phyloP scores from a whole-genome alignment of 495 filamentous ascomycete genomes.

The Aspergillus hancockii region DNA sequence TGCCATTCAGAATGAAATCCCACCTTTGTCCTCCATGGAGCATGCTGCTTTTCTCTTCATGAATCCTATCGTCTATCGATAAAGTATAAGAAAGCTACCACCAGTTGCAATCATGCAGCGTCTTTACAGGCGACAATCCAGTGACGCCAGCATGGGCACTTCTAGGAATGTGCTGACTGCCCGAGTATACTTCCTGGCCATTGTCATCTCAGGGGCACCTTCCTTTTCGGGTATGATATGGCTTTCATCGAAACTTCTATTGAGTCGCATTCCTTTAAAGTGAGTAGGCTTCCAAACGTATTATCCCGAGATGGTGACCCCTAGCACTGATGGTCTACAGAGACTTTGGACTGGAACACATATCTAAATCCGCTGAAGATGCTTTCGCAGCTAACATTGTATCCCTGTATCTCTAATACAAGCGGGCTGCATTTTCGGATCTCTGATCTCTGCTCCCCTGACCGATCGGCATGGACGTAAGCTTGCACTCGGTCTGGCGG shows the following conservation, averaged over 20 bases:
- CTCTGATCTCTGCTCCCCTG: constrained; percentile 12
- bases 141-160: background rate
- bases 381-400: constrained; percentile 21
- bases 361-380: constrained; percentile 13
- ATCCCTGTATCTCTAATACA: constrained; percentile 15
- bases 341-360: constrained; percentile 14
- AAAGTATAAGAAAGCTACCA: background rate
- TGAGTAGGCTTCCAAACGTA: background rate
- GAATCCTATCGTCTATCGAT: background rate
- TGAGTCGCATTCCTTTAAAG: constrained; percentile 15
- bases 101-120: background rate
- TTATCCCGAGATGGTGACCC: no score
- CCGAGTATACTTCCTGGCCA: constrained; percentile 20
- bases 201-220: constrained; percentile 23
- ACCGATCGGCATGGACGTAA: constrained; percentile 15
- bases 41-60: background rate
- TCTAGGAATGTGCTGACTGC: background rate
- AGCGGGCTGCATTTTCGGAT: constrained; percentile 19
- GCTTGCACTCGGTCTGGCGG: constrained; percentile 8
- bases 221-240: constrained; percentile 24
- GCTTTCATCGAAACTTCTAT: constrained; percentile 26
- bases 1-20: background rate
- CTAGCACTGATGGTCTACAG: background rate
- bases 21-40: background rate
- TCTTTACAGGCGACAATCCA: background rate